Evolutionary conservation across 352 stramenopile species (phyloP).

Genomic region (Globisporangium takayamanum): DNA sequence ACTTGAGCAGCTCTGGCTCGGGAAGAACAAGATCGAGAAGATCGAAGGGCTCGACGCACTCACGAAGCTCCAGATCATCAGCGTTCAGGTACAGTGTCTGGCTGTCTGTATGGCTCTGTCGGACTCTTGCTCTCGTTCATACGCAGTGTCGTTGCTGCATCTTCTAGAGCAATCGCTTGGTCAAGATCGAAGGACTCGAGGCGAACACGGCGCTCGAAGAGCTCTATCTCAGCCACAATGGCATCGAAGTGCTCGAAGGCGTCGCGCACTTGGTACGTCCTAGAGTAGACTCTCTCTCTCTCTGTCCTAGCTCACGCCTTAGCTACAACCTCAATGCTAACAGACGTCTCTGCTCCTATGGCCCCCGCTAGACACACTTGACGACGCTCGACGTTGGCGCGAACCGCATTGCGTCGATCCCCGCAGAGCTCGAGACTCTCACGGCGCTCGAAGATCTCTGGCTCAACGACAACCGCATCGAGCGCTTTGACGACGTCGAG

Average conservation of each 20-base stretch:
- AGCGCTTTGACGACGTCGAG: slow-evolving; percentile 56
- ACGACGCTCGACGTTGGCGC: slow-evolving; percentile 71
- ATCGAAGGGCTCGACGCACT: slow-evolving; percentile 86
- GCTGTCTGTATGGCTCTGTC: background rate
- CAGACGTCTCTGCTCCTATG: background rate
- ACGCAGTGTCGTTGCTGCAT: background rate
- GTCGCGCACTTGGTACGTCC: slow-evolving; percentile 59
- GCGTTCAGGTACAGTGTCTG: slow-evolving; percentile 39
- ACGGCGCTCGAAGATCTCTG: slow-evolving; percentile 65
- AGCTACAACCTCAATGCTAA: background rate
- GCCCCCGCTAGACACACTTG: slow-evolving; percentile 33
- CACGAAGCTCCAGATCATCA: slow-evolving; percentile 85
- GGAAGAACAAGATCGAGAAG: slow-evolving; percentile 97
- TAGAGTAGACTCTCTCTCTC: background rate
- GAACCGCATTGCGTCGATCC: slow-evolving; percentile 76
- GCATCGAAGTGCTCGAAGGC: slow-evolving; percentile 86
- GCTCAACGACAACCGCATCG: slow-evolving; percentile 68
- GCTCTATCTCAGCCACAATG: slow-evolving; percentile 97
- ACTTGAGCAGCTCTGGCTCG: slow-evolving; percentile 95
- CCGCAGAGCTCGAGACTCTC: slow-evolving; percentile 30
- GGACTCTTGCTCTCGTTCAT: background rate
- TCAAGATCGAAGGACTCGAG: slow-evolving; percentile 88
- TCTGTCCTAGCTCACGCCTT: background rate
- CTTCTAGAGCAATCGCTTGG: slow-evolving; percentile 94
- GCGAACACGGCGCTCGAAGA: slow-evolving; percentile 89